Percentiles rank a stretch among this genome's conserved stretches.
phyloP scores from a whole-genome alignment of 768 basidiomycete genomes.

The Saitozyma podzolica region DNA sequence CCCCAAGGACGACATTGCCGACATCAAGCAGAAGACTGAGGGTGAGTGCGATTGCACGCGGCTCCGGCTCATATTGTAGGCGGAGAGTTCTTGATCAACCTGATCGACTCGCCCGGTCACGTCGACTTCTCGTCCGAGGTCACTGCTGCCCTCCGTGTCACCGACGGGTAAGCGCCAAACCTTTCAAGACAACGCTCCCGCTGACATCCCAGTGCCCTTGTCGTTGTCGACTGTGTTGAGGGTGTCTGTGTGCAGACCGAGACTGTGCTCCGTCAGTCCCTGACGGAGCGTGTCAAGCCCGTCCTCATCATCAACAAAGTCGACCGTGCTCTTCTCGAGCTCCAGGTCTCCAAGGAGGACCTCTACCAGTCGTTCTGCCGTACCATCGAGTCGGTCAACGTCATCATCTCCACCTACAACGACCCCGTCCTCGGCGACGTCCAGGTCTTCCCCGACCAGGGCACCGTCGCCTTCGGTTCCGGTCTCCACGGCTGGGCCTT shows the following conservation, averaged over 20 bases:
- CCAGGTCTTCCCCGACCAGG: constrained; percentile 97
- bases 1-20: constrained; percentile 76
- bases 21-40: constrained; percentile 91
- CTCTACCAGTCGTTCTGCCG: constrained; percentile 97
- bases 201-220: constrained; percentile 69
- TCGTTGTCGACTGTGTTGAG: constrained; percentile 99
- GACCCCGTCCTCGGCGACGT: constrained; percentile 92
- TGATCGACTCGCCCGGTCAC: constrained; percentile 99
- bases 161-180: constrained; percentile 63
- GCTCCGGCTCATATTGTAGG: constrained; percentile 55
- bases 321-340: constrained; percentile 96
- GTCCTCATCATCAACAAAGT: constrained; percentile 99
- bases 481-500: constrained; percentile 99
- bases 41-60: constrained; percentile 58
- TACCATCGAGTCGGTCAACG: constrained; percentile 96
- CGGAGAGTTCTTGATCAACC: constrained; percentile 97
- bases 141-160: constrained; percentile 98
- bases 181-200: not conserved
- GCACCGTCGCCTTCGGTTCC: constrained; percentile 97
- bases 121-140: constrained; percentile 99
- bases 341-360: constrained; percentile 94
- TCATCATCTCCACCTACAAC: constrained; percentile 96
- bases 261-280: constrained; percentile 95
- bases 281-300: constrained; percentile 98
- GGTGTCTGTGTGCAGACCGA: constrained; percentile 99